Evolutionary conservation across 23 red algal genomes (phyloP).

Genomic region (Gracilaria gracilis): DNA sequence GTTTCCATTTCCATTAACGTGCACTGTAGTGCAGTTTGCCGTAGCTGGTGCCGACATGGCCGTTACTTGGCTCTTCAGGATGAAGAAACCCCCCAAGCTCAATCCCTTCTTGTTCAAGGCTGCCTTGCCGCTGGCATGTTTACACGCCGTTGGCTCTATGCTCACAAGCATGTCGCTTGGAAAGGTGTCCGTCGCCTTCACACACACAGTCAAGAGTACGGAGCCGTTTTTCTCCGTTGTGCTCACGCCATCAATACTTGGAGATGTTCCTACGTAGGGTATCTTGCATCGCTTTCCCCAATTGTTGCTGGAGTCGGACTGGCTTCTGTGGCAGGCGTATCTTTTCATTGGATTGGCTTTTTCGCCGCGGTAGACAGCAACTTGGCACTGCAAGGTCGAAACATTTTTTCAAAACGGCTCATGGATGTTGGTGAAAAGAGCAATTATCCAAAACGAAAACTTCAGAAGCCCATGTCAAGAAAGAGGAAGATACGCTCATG

Average conservation of each 20-base stretch:
- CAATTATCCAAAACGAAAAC: neutral
- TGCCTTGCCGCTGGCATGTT: slow-evolving; percentile 65
- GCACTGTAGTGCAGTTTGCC: slow-evolving; percentile 89
- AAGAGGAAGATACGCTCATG: slow-evolving; percentile 64
- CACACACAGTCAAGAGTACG: slow-evolving; percentile 95
- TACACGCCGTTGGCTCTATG: slow-evolving; percentile 87
- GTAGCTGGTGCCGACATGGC: slow-evolving; percentile 78
- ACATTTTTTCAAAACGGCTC: slow-evolving; percentile 84
- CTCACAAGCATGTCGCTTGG: slow-evolving; percentile 92
- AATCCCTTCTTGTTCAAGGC: slow-evolving; percentile 67
- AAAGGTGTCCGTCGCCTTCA: slow-evolving; percentile 92
- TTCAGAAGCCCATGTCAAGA: slow-evolving; percentile 19
- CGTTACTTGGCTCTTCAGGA: slow-evolving; percentile 74
- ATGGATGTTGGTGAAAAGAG: slow-evolving; percentile 53
- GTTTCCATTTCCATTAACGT: slow-evolving; percentile 80
- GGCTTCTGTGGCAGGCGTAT: slow-evolving; percentile 77
- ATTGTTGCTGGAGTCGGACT: slow-evolving; percentile 95
- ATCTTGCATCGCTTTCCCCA: slow-evolving; percentile 82
- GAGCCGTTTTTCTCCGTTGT: slow-evolving; percentile 96
- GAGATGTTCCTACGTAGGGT: slow-evolving; percentile 84
- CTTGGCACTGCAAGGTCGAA: slow-evolving; percentile 86
- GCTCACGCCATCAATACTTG: slow-evolving; percentile 79
- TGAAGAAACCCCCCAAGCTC: slow-evolving; percentile 74
- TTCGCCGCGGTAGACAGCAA: slow-evolving; percentile 89
- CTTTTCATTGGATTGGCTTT: slow-evolving; percentile 96